These are phyloP conservation scores for Ogataea trehaloabstinens DNA, from an alignment of 805 yeast species.

Conservation along the genomic window DNA sequence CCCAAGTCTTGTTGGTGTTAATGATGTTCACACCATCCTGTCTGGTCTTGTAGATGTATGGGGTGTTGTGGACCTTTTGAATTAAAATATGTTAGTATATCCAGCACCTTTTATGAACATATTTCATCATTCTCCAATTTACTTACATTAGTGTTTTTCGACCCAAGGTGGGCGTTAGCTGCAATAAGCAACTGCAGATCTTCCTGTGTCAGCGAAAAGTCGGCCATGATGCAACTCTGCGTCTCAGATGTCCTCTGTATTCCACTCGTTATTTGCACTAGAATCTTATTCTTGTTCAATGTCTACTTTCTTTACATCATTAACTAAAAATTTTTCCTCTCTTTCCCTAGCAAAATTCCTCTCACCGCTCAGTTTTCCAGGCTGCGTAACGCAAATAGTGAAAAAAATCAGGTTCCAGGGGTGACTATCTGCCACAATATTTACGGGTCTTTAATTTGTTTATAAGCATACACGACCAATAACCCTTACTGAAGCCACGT, in stretches of 20 bases:
- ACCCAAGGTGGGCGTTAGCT: constrained; percentile 99
- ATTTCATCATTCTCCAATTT: too few relatives aligned
- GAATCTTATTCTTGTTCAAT: not conserved
- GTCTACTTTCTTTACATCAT: not conserved
- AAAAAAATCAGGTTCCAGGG: constrained; percentile 1
- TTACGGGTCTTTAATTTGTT: not conserved
- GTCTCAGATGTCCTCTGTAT: not conserved
- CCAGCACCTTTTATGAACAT: too few relatives aligned
- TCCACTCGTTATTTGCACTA: not conserved
- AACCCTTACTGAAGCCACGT: constrained; percentile 1
- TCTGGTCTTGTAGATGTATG: constrained; percentile 97
- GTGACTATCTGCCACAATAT: not conserved
- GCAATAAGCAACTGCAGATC: constrained; percentile 99
- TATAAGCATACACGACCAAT: not conserved
- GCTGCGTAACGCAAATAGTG: constrained; percentile 2
- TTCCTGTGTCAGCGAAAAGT: constrained; percentile 69
- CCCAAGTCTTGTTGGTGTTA: constrained; percentile 99
- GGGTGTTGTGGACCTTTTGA: constrained; percentile 85
- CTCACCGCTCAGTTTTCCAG: not conserved
- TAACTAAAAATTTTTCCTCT: constrained; percentile 4
- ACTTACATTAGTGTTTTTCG: constrained; percentile 99
- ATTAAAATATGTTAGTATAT: constrained; percentile 15
- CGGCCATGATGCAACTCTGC: constrained; percentile 31
- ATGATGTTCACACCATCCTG: constrained; percentile 99
- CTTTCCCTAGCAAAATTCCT: not conserved